Conservation (phyloP, 345 rosid genomes). For the Syzygium jambos region DNA sequence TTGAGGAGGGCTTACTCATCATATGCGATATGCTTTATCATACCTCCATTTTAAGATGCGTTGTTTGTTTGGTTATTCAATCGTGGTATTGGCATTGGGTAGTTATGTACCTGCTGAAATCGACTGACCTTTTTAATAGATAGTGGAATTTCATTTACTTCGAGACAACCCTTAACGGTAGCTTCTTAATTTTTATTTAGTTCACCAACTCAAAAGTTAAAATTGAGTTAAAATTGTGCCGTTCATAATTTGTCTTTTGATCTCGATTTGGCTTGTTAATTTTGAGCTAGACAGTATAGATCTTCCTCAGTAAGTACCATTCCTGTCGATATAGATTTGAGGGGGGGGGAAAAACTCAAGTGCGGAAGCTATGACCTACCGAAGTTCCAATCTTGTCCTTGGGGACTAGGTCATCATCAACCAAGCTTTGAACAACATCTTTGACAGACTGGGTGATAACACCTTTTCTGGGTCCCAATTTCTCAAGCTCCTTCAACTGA, state of each 20-base stretch:
- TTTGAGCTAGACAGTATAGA: neutral
- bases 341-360: neutral
- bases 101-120: neutral
- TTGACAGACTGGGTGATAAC: constrained; percentile 91
- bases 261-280: neutral
- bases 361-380: constrained; percentile 28
- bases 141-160: neutral
- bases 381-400: constrained; percentile 95
- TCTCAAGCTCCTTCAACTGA: constrained; percentile 94
- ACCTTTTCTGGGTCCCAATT: constrained; percentile 75
- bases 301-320: neutral
- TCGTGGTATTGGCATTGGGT: neutral
- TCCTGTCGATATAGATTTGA: neutral
- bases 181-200: neutral
- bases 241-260: neutral
- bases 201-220: neutral
- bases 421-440: constrained; percentile 90
- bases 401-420: constrained; percentile 83
- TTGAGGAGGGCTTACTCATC: neutral
- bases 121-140: neutral
- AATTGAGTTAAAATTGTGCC: neutral
- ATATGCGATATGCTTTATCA: neutral
- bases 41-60: too few relatives aligned
- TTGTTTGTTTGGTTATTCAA: neutral
- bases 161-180: neutral